Evolutionary conservation across 179 eudicot genomes (phyloP), one percentile per base, ranked within the genome.

Genomic region (Spinacia oleracea): DNA sequence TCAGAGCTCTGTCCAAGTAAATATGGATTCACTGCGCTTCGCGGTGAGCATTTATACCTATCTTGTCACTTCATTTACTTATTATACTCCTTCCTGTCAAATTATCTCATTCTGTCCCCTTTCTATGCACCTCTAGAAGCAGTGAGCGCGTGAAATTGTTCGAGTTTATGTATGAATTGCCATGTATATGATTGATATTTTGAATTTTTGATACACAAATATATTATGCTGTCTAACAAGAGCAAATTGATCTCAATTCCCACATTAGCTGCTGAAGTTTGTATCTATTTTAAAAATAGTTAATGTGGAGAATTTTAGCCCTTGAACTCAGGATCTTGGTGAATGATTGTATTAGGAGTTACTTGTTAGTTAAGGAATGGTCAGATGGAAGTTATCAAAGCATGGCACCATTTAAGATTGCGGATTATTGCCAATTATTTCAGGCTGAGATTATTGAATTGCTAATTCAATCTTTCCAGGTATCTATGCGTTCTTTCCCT

Each of bases 1-100:
- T 72, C 86, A 76, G 68, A 77, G 77, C 74, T 79, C 83, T 65
- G 73, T 86, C 42, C 86, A 77, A 76, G 79, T 79, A 58, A 68
- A 80, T 46, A 16, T 75, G 43, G 85, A 81, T 77, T 80, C 81
- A 80, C 93, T 96, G 27, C 93, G 94, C 31, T 96, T 96, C 74
- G 93, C 91, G 89, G 99, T 96, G 84, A 77, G 87, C 58, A 35
- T 56, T 78, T 76, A 45, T 56, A 68, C 79, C 23, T 46, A 68
- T 32, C 14, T 15, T 43, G 1, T 55, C 12, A 45, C 38, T 51
- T 51, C 32, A 21, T 23, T 71, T n/a, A n/a, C 63, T 18, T 70
- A 51, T 64, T n/a, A 48, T 76, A 76, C 66, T 25, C 67, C 18
- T 53, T 68, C 45, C n/a, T 42, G 5, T 35, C 62, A 75, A 23